Conservation (phyloP, 306 rosid species). For the Betula pendula region DNA sequence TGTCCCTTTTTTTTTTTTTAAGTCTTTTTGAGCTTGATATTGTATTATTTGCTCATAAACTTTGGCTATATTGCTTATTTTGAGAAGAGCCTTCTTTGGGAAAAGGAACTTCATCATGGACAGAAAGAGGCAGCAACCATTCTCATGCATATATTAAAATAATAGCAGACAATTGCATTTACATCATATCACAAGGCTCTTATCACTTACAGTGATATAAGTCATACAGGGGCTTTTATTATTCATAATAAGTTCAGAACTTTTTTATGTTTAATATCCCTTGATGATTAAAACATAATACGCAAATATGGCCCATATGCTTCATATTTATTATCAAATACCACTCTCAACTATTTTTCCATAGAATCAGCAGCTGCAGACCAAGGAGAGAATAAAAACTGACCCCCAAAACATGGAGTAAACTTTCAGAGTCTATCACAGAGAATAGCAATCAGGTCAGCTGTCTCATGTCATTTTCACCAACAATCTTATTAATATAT, state of each 20-base stretch:
- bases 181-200: too few relatives aligned
- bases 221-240: not conserved
- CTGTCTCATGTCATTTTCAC: not conserved
- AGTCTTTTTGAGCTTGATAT: not conserved
- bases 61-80: not conserved
- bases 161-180: not conserved
- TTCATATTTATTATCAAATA: not conserved
- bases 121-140: not conserved
- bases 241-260: not conserved
- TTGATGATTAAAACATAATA: not conserved
- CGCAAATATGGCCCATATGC: not conserved
- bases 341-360: not conserved
- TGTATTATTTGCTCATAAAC: not conserved
- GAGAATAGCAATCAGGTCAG: not conserved
- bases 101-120: not conserved
- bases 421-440: too few relatives aligned
- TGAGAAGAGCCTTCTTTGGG: not conserved
- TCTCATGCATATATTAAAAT: too few relatives aligned
- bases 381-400: too few relatives aligned
- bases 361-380: not conserved
- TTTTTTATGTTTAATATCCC: not conserved
- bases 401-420: not conserved
- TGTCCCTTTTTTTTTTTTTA: not conserved
- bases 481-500: not conserved
- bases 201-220: too few relatives aligned